Base-by-base conservation (phyloP, 2,329 filamentous ascomycete species). In the Aspergillus clavatus region DNA sequence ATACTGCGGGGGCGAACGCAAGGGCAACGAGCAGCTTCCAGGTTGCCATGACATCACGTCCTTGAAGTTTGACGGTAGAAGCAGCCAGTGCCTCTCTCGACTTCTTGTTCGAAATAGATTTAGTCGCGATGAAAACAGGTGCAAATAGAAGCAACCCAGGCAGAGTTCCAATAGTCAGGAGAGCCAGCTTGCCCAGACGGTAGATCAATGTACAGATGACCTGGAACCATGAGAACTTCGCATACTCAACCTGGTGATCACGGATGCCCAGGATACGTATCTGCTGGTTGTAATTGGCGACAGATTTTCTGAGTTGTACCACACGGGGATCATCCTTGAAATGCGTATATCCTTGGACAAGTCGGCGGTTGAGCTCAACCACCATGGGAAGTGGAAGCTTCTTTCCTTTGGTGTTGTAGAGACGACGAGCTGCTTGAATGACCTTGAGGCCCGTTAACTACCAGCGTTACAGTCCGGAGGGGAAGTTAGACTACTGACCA, bases 381-480 rank as follows among this genome's bases (percentile, higher is more conserved):
- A 97, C 87, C 62, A 91, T 86, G 1, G 91, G 89, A 18, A 97
- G 77, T 5, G 91, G 91, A 28, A 97, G 77, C 67, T 95, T 95
- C 72, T 91, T 95, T 57, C 89, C 89, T 40, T 89, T 93, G 8
- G 89, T 87, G 61, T 95, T 96, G 72, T 98, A 98, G 22, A 98
- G 76, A 40, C 93, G 82, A 51, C 93, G 82, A 5, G 90, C 91
- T 28, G 91, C 90, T 78, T 97, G 93, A 47, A 97, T 95, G 56
- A 94, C 79, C 78, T 81, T 43, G 26, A 43, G 16, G 35, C 35
- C 38, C 42, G 48, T 76, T 52, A 75, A 63, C 41, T 40, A 38
- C n/a, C 24, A 29, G 7, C 10, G 12, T 33, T 26, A 23, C n/a
- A 16, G 11, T 3, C 26, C 21, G 37, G 31, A 27, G 8, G 22